Evolutionary conservation across 75 land plant species (phyloP).

Genomic region (Larix kaempferi): DNA sequence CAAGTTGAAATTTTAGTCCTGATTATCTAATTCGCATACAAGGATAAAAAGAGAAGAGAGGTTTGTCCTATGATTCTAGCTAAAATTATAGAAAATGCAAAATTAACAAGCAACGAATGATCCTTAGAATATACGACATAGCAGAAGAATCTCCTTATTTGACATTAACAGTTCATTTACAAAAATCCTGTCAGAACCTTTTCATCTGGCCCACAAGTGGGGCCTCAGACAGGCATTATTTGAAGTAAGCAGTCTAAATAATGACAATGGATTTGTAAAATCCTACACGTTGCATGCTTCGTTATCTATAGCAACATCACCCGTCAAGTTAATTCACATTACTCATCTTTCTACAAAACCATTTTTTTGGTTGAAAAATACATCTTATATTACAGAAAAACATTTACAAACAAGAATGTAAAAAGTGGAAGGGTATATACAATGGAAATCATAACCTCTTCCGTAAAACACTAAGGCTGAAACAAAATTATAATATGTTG

Average conservation of each 20-base stretch:
- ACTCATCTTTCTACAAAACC: neutral
- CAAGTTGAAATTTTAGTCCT: slow-evolving; percentile 2
- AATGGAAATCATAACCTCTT: too few species aligned
- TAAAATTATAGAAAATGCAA: slow-evolving; percentile 7
- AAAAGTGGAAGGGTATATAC: too few species aligned
- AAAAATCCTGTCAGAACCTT: neutral
- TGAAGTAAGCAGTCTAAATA: neutral
- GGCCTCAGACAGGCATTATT: neutral
- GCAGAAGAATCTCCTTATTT: neutral
- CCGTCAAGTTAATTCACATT: neutral
- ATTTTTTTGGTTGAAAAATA: neutral
- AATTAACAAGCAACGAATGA: neutral
- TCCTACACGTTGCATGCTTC: neutral
- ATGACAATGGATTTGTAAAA: neutral
- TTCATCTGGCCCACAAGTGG: neutral
- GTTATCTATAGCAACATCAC: neutral
- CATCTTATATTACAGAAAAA: too few species aligned
- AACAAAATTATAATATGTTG: too few species aligned
- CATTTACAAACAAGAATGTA: too few species aligned
- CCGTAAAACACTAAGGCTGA: too few species aligned
- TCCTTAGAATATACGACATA: neutral
- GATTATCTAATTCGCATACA: neutral
- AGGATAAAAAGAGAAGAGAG: neutral
- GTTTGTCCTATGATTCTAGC: neutral
- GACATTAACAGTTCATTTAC: neutral